A percentile compares a stretch with the other conserved stretches of the same genome.
Conservation (phyloP, 2,329 filamentous ascomycete genomes). For the Aspergillus novofumigatus region DNA sequence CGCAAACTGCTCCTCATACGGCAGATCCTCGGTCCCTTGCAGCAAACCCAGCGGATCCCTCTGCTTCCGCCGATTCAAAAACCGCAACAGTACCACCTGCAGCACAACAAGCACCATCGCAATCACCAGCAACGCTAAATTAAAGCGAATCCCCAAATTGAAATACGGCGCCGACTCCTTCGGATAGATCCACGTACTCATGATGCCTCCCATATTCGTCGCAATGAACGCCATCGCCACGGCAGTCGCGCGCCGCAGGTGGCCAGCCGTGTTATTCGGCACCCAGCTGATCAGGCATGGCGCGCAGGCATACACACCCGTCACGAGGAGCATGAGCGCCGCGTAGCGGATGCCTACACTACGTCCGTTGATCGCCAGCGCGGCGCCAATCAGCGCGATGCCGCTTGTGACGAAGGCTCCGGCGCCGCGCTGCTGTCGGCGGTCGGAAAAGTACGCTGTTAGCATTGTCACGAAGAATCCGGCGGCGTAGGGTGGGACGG, state of each 20-base stretch:
- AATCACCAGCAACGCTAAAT: constrained; percentile 6
- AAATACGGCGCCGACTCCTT: constrained; percentile 9
- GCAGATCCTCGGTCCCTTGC: constrained; percentile 4
- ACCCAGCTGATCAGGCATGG: constrained; percentile 12
- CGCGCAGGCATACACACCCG: constrained; percentile 8
- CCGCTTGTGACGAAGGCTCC: constrained; percentile 17
- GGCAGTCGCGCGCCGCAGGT: constrained; percentile 3
- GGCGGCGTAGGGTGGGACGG: constrained; percentile 28
- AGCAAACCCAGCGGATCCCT: not conserved
- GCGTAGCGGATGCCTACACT: constrained; percentile 5
- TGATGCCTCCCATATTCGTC: constrained; percentile 6
- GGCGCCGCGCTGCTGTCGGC: constrained; percentile 22
- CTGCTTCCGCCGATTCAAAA: constrained; percentile 7
- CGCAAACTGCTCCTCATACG: constrained; percentile 7
- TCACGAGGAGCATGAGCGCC: constrained; percentile 6
- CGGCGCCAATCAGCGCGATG: constrained; percentile 12
- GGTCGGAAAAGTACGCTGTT: constrained; percentile 26
- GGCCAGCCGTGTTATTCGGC: constrained; percentile 9
- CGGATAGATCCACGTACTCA: constrained; percentile 13
- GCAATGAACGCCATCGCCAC: constrained; percentile 9
- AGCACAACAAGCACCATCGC: constrained; percentile 3
- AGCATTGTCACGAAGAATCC: constrained; percentile 20
- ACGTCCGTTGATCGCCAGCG: constrained; percentile 2
- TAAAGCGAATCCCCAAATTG: constrained; percentile 5
- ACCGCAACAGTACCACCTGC: constrained; percentile 5